These are phyloP conservation scores for Potentilla sterilis DNA, from an alignment of 306 rosid species.

Conservation along the genomic window DNA sequence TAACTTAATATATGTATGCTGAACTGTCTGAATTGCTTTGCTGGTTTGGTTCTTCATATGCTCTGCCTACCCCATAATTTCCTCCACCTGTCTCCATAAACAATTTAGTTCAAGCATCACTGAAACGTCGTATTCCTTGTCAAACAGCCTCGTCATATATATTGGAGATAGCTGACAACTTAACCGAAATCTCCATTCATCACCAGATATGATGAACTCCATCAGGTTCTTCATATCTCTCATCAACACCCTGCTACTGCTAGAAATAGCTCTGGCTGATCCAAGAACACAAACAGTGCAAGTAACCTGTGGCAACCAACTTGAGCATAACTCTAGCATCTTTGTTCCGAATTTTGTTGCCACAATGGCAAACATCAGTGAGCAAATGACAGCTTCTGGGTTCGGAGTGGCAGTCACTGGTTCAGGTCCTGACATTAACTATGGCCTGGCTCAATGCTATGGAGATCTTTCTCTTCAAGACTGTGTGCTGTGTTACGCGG, in stretches of 20 bases:
- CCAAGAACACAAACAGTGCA: slow-evolving; percentile 64
- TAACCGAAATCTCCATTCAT: slow-evolving; percentile 9
- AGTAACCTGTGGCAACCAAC: slow-evolving; percentile 45
- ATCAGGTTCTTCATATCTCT: slow-evolving; percentile 17
- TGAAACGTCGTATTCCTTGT: not conserved
- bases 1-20: not conserved
- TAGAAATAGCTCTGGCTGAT: slow-evolving; percentile 46
- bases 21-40: not conserved
- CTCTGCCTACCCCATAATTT: not conserved
- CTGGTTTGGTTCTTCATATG: not conserved
- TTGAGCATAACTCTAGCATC: slow-evolving; percentile 47
- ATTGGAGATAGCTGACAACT: slow-evolving; percentile 10
- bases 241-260: slow-evolving; percentile 25
- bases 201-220: slow-evolving; percentile 32
- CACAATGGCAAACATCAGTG: slow-evolving; percentile 71
- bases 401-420: slow-evolving; percentile 70
- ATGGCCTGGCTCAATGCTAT: slow-evolving; percentile 87
- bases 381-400: slow-evolving; percentile 61
- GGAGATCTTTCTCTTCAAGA: slow-evolving; percentile 85
- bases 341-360: slow-evolving; percentile 72
- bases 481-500: slow-evolving; percentile 76
- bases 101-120: not conserved
- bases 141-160: slow-evolving; percentile 13
- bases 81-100: not conserved
- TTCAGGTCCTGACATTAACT: slow-evolving; percentile 61